Base-by-base conservation (phyloP, 805 yeast species). In the Geotrichum ghanense region DNA sequence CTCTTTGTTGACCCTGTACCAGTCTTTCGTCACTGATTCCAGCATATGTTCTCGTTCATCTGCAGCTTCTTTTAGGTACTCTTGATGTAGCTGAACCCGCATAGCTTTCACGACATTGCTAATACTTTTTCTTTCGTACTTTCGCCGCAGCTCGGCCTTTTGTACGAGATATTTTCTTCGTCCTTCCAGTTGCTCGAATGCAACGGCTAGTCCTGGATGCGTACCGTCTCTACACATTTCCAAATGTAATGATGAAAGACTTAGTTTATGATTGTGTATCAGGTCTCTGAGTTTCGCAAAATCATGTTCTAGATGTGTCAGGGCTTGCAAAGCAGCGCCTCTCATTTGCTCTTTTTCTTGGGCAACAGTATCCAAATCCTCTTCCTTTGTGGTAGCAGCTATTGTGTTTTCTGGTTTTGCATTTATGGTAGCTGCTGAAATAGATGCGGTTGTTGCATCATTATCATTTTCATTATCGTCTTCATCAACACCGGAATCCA, bases 1-100 rank as follows among this genome's bases (percentile, higher is more conserved):
- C 61, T 92, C 97, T 56, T 81, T 78, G 64, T 88, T 89, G 57
- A 89, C 83, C 53, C 83, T 81, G 67, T 90, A 90, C 97, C 97
- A 92, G 51, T 78, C 73, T 37, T 82, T 75, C 3, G 97, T 89
- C 3, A 95, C 83, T 5, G 76, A 72, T 49, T 76, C 71, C 43
- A 90, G 72, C 68, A 86, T 71, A 22, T 73, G 69, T 45, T 73
- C 72, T 51, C 87, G 82, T 42, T 74, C 63, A 58, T 87, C 94
- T 55, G 80, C 76, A 27, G 76, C 68, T 48, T 76, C 73, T 56
- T 83, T 83, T 61, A 76, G 65, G 61, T 75, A 86, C 59, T 86
- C 84, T 62, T 92, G 97, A 62, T 90, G 96, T 26, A 85, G 74
- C 50, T 80, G 75, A 6, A 83, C 81, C 48, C 97, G 69, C 21